Conservation (phyloP, 177 flowering plant genomes). For the Vitis hybrid region DNA sequence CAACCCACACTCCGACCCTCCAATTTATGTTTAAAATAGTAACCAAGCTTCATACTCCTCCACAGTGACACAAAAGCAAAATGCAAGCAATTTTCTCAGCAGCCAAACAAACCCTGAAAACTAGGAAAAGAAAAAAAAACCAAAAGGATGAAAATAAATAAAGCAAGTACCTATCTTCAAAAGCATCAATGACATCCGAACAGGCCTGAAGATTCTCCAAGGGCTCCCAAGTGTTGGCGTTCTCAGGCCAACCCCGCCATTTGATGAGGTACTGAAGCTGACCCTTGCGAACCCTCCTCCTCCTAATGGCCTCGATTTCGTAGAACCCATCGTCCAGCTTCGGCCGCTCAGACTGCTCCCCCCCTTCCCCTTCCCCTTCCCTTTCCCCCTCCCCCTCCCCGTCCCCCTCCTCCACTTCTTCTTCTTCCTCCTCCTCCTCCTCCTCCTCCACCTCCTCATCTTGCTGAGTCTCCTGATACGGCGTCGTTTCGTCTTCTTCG, state of each 20-base stretch:
- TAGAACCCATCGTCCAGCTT: conserved; percentile 89
- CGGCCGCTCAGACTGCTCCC: conserved; percentile 36
- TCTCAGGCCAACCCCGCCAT: conserved; percentile 99
- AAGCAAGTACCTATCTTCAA: conserved; percentile 70
- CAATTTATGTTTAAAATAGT: no score
- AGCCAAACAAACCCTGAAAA: not conserved
- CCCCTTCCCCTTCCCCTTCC: conserved; percentile 14
- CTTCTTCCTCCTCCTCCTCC: conserved; percentile 21
- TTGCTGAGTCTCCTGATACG: not conserved
- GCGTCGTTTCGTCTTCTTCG: conserved; percentile 14
- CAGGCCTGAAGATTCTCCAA: conserved; percentile 73
- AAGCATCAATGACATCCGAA: conserved; percentile 81
- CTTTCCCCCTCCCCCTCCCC: conserved; percentile 18
- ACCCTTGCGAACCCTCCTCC: conserved; percentile 83
- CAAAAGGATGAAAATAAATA: not conserved
- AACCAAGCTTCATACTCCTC: no score
- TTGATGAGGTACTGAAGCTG: conserved; percentile 86
- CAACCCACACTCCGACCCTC: no score
- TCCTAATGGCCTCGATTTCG: conserved; percentile 83
- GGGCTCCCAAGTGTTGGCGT: conserved; percentile 98
- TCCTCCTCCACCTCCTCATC: conserved; percentile 15
- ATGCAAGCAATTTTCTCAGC: not conserved
- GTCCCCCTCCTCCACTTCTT: conserved; percentile 23
- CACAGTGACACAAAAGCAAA: not conserved
- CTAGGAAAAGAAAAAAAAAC: not conserved